phyloP scores from a whole-genome alignment of 75 land plant species.

The Selaginella tamariscina region DNA sequence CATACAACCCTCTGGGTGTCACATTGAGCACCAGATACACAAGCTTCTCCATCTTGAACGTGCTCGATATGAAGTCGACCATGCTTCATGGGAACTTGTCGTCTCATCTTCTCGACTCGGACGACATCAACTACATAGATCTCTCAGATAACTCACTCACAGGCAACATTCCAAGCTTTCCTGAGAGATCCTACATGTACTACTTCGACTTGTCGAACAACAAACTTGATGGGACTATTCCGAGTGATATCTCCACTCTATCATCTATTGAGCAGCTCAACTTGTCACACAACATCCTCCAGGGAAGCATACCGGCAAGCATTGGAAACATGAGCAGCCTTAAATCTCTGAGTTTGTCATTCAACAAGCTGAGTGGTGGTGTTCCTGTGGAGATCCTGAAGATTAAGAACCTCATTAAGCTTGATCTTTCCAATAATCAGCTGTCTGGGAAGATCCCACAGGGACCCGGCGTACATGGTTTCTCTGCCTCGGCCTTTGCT shows the following conservation, averaged over 20 bases:
- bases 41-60: not conserved
- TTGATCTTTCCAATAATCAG: not conserved
- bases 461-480: not conserved
- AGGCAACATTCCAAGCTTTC: not conserved
- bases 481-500: not conserved
- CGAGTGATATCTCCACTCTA: not conserved
- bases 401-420: not conserved
- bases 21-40: not conserved
- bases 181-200: not conserved
- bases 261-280: not conserved
- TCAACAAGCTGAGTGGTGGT: slow-evolving; percentile 8
- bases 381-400: not conserved
- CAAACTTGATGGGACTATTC: not conserved
- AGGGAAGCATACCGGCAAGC: not conserved
- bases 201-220: not conserved
- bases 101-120: not conserved
- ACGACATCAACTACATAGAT: not conserved
- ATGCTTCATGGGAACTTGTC: not conserved
- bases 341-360: not conserved
- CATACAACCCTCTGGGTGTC: slow-evolving; percentile 2
- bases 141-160: not conserved
- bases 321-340: not conserved
- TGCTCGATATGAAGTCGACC: not conserved
- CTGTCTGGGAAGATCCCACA: slow-evolving; percentile 3
- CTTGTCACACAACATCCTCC: not conserved